Evolutionary conservation across 441 rosid genomes (phyloP).

Genomic region (Croton setiger): DNA sequence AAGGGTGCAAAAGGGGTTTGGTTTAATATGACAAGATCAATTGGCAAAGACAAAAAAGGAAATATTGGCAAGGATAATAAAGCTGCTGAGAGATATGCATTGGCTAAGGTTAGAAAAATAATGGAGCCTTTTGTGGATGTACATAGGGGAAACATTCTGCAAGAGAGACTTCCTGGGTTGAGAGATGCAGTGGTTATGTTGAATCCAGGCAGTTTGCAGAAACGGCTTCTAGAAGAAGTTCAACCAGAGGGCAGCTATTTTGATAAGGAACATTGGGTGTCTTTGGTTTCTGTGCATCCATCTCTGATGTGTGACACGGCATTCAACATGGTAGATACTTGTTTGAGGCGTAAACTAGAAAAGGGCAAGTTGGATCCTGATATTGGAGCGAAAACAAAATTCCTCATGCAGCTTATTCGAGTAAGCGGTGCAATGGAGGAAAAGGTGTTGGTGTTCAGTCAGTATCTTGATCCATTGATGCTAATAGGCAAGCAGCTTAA

Average conservation of each 20-base stretch:
- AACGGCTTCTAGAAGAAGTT: conserved; percentile 35
- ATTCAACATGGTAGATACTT: conserved; percentile 15
- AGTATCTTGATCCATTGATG: conserved; percentile 42
- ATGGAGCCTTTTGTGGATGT: conserved; percentile 69
- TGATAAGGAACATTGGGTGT: conserved; percentile 29
- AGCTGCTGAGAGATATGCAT: background rate
- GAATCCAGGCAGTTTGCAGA: conserved; percentile 44
- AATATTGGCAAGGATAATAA: conserved; percentile 10
- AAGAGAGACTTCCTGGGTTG: conserved; percentile 64
- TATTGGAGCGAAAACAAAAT: conserved; percentile 57
- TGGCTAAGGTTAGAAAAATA: conserved; percentile 30
- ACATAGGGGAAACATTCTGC: conserved; percentile 55
- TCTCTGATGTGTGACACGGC: conserved; percentile 33
- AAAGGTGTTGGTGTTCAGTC: conserved; percentile 71
- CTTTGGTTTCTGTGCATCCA: conserved; percentile 69
- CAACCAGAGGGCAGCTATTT: conserved; percentile 21
- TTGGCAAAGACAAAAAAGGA: conserved; percentile 18
- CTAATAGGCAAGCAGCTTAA: conserved; percentile 44
- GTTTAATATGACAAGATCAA: conserved; percentile 32
- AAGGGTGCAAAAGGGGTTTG: conserved; percentile 33
- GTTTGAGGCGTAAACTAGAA: conserved; percentile 24
- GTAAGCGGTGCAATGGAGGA: conserved; percentile 41
- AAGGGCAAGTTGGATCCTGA: conserved; percentile 33
- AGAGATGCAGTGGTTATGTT: conserved; percentile 56
- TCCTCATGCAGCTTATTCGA: conserved; percentile 48